Percentiles rank a stretch among this genome's conserved stretches.
Conservation (phyloP, 805 yeast genomes). For the Candida verbasci region DNA sequence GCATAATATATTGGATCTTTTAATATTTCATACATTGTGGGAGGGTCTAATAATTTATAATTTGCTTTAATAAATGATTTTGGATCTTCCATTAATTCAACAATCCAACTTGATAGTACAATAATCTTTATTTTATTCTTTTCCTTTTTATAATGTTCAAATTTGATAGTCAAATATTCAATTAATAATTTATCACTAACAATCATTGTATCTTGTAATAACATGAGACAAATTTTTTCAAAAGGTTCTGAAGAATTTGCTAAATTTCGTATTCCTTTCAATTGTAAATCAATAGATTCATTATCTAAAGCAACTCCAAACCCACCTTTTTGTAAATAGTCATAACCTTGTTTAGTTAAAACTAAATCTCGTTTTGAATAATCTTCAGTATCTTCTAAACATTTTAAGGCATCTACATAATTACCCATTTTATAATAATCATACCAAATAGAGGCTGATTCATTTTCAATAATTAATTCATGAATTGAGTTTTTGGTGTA, state of each 20-base stretch:
- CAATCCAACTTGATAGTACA: constrained; percentile 62
- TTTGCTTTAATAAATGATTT: constrained; percentile 45
- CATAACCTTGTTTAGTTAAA: constrained; percentile 35
- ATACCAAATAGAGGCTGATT: constrained; percentile 72
- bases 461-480: constrained; percentile 69
- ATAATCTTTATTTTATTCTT: constrained; percentile 30
- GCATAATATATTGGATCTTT: constrained; percentile 66
- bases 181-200: constrained; percentile 24
- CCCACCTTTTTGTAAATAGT: constrained; percentile 28
- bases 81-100: constrained; percentile 40
- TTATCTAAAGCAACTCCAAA: constrained; percentile 19
- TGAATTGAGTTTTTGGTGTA: constrained; percentile 56
- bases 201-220: constrained; percentile 16
- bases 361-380: constrained; percentile 25
- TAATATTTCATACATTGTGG: constrained; percentile 69
- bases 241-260: constrained; percentile 65
- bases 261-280: constrained; percentile 42
- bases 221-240: constrained; percentile 61
- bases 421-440: constrained; percentile 34
- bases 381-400: constrained; percentile 15
- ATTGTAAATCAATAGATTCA: constrained; percentile 18
- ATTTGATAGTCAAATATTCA: constrained; percentile 31
- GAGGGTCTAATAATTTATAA: constrained; percentile 51
- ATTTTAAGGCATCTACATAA: constrained; percentile 62
- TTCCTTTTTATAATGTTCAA: constrained; percentile 20